These are phyloP conservation scores for Pterocarpus macrocarpus DNA, from an alignment of 306 rosid species.

Conservation along the genomic window DNA sequence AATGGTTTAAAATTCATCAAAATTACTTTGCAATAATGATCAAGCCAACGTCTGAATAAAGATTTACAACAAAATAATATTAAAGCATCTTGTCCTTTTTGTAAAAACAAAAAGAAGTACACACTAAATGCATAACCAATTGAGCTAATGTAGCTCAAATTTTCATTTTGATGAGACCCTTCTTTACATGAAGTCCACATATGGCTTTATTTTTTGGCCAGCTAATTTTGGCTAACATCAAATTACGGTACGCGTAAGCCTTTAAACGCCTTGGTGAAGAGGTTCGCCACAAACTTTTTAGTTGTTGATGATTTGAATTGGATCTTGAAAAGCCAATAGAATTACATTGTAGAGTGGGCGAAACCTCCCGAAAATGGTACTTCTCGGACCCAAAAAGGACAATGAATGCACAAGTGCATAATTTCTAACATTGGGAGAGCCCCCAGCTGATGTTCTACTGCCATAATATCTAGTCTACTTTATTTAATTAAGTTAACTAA, in stretches of 20 bases:
- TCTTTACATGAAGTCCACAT: slow-evolving; percentile 15
- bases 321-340: background rate
- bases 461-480: background rate
- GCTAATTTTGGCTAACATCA: background rate
- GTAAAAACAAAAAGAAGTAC: background rate
- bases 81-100: background rate
- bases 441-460: background rate
- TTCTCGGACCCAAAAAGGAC: background rate
- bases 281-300: background rate
- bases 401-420: background rate
- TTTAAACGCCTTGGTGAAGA: background rate
- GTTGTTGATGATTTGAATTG: background rate
- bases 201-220: background rate
- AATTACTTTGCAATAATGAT: background rate
- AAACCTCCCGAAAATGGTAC: background rate
- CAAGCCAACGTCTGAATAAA: background rate
- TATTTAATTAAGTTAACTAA: background rate
- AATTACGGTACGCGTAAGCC: background rate
- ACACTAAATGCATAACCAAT: background rate
- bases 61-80: background rate
- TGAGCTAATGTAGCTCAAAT: background rate
- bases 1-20: background rate
- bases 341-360: background rate
- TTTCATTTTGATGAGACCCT: slow-evolving; percentile 26
- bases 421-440: background rate